phyloP scores from a whole-genome alignment of 208 protist genomes.

The Leptomonas pyrrhocoris region DNA sequence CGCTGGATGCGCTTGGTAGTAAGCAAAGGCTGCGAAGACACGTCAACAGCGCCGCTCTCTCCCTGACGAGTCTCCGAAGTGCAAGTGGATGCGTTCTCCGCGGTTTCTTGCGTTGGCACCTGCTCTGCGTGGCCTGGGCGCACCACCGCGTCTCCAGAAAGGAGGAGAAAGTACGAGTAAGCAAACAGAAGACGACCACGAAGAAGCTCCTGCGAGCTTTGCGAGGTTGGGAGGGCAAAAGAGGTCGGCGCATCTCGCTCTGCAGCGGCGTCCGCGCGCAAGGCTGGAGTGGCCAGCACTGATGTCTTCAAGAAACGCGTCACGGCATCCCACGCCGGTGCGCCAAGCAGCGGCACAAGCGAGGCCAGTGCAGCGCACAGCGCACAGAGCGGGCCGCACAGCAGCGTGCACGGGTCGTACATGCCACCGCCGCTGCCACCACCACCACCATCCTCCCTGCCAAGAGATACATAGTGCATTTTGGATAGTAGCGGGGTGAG shows the following conservation, averaged over 20 bases:
- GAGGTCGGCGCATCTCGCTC: background rate
- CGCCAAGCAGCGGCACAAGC: conserved; percentile 44
- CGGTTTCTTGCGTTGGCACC: background rate
- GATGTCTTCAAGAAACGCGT: conserved; percentile 25
- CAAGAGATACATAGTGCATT: background rate
- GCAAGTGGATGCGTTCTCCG: background rate
- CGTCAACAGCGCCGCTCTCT: background rate
- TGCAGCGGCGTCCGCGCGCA: no score
- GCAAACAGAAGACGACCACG: conserved; percentile 28
- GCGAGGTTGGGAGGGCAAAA: background rate
- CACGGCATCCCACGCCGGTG: conserved; percentile 38
- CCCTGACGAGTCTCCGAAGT: background rate
- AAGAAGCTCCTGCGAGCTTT: conserved; percentile 7
- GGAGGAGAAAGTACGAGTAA: conserved; percentile 27
- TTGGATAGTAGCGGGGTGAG: conserved; percentile 24
- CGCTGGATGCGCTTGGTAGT: background rate
- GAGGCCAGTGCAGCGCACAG: conserved; percentile 48
- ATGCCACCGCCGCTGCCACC: background rate
- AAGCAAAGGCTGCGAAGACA: background rate
- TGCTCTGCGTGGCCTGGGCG: background rate
- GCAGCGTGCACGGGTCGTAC: conserved; percentile 15
- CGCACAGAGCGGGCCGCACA: conserved; percentile 38
- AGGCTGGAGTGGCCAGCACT: conserved; percentile 2
- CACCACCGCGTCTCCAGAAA: conserved; percentile 23
- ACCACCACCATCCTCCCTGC: background rate